Evolutionary conservation across 2,329 filamentous ascomycete species (phyloP).

Genomic region (Cercospora citrullina): DNA sequence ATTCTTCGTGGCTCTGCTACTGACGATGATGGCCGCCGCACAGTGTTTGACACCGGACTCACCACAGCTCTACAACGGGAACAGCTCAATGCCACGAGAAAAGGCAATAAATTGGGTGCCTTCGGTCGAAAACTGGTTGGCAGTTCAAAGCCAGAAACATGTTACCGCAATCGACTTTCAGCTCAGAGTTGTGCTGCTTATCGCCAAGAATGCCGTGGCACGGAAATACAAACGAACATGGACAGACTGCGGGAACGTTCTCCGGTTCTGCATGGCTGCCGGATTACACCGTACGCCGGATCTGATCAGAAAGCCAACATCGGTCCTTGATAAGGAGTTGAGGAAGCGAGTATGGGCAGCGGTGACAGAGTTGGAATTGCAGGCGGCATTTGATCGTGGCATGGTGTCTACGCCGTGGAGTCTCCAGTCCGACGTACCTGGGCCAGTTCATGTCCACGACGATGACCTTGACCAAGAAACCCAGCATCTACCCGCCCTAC

Average conservation of each 20-base stretch:
- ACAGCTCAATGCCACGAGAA: conserved; percentile 46
- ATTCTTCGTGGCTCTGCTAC: conserved; percentile 44
- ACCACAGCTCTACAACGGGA: conserved; percentile 44
- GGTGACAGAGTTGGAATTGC: conserved; percentile 58
- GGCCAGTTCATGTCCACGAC: conserved; percentile 54
- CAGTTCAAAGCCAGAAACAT: conserved; percentile 53
- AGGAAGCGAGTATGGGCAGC: conserved; percentile 59
- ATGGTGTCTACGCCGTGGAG: conserved; percentile 49
- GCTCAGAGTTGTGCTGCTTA: conserved; percentile 52
- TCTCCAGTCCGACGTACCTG: conserved; percentile 52
- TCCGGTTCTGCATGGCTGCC: conserved; percentile 55
- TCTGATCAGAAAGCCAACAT: conserved; percentile 40
- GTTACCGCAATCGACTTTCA: conserved; percentile 54
- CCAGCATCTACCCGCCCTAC: conserved; percentile 26
- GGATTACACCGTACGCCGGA: conserved; percentile 55
- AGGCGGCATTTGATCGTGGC: conserved; percentile 57
- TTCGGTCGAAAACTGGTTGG: conserved; percentile 46
- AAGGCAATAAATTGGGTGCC: conserved; percentile 43
- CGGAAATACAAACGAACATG: conserved; percentile 57
- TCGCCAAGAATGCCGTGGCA: conserved; percentile 54
- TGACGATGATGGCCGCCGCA: conserved; percentile 45
- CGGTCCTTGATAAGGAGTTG: conserved; percentile 53
- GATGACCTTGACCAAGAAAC: conserved; percentile 44
- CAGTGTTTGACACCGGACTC: conserved; percentile 37
- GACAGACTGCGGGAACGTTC: conserved; percentile 52